A percentile compares a stretch with the other conserved stretches of the same genome.
These are phyloP conservation scores for Zoysia japonica DNA, from an alignment of 176 grass and related monocot species.

Conservation along the genomic window DNA sequence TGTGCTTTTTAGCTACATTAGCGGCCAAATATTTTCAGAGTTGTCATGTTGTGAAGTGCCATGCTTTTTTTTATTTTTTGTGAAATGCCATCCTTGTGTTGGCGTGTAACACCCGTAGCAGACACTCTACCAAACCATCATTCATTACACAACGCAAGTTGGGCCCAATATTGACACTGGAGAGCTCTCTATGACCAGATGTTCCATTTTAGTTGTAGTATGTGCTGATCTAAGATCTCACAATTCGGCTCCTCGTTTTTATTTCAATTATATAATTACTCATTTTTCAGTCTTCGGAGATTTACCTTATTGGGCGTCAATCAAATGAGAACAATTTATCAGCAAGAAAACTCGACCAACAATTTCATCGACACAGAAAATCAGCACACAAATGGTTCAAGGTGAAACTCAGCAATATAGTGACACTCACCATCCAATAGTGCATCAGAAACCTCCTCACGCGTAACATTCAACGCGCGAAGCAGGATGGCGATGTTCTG, in stretches of 20 bases:
- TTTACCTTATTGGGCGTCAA: background rate
- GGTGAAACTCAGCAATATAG: background rate
- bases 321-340: background rate
- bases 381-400: background rate
- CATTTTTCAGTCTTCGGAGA: too few species aligned
- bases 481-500: conserved; percentile 97
- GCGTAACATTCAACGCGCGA: conserved; percentile 91
- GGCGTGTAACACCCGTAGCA: too few species aligned
- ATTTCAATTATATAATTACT: too few species aligned
- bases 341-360: background rate
- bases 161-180: too few species aligned
- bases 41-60: background rate
- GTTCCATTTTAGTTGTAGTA: too few species aligned
- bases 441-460: conserved; percentile 85
- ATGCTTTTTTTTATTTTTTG: background rate
- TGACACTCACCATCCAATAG: conserved; percentile 77
- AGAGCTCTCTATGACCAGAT: too few species aligned
- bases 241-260: too few species aligned
- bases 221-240: too few species aligned
- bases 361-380: background rate
- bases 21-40: background rate
- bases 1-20: background rate
- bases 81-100: background rate
- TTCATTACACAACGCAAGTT: too few species aligned
- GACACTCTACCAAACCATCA: too few species aligned